Evolutionary conservation across 129 eudicot genomes (phyloP), one percentile per base, ranked within the genome.

Genomic region (Deinandra increscens): DNA sequence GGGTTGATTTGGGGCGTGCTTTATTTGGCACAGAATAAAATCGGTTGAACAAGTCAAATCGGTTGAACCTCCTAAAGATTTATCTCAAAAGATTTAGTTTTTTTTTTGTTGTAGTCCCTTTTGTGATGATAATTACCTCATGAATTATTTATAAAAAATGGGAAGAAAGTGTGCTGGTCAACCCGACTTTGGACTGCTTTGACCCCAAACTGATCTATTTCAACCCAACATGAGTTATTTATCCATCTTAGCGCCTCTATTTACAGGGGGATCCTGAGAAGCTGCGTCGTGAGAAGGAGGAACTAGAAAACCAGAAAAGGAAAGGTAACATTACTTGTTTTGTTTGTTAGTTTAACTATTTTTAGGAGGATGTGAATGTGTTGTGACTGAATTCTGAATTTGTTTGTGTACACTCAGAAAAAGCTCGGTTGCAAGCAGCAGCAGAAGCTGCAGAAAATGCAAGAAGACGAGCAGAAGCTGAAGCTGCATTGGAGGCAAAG

Each of bases 371-470:
- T 44, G 15, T 63, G 22, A 26, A 45, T 0, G 9, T 33, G 54
- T 69, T 13, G 31, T 26, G 20, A 36, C 42, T 73, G 56, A 45
- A 20, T 36, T 33, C 34, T 11, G 5, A 45, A n/a, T 29, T 68
- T 42, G 18, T 20, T 7, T 26, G 23, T 50, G 22, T 12, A 3
- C 11, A 55, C 22, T 50, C 86, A 91, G 97, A 85, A 74, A 91
- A 82, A 74, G 97, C 97, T 14, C 80, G 90, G 53, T 69, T 91
- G 78, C 97, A 81, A 91, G 97, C 97, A 26, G 97, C 87, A 54
- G 97, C 97, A n/a, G 85, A 76, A 76, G 96, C 97, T 46, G 96
- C 93, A 15, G 97, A 91, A 85, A 90, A 66, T 60, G 97, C 97
- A 66, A 71, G 92, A 51, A 91, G 68, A 64, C 82, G 61, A 70